phyloP scores from a whole-genome alignment of 148 eudicot species.

The Cornus suecica region DNA sequence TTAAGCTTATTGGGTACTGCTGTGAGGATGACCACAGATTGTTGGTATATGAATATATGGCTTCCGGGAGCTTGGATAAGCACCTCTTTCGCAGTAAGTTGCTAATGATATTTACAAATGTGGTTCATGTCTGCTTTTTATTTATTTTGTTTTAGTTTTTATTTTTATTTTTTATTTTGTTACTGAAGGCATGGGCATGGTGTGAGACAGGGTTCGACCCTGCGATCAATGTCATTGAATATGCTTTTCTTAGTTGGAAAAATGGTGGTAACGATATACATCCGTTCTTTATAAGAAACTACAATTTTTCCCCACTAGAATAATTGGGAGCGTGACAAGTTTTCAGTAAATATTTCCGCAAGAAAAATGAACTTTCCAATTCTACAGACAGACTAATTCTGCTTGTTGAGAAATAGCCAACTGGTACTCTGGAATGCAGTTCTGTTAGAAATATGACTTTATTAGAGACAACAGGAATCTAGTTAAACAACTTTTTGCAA shows the following conservation, averaged over 20 bases:
- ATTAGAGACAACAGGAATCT: background rate
- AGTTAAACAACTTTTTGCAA: background rate
- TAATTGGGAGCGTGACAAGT: no score
- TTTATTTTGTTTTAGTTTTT: no score
- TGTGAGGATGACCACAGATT: conserved; percentile 84
- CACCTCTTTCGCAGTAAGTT: conserved; percentile 87
- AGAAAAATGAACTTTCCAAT: no score
- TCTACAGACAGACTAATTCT: no score
- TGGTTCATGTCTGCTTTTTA: background rate
- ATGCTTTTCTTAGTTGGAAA: background rate
- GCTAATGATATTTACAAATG: background rate
- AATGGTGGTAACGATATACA: background rate
- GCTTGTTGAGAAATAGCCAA: no score
- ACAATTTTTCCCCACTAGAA: no score
- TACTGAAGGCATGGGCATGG: no score
- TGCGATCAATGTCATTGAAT: background rate
- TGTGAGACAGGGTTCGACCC: background rate
- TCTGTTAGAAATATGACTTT: no score
- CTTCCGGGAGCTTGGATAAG: conserved; percentile 79
- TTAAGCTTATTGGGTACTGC: conserved; percentile 80
- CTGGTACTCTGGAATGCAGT: no score
- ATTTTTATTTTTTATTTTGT: no score
- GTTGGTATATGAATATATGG: conserved; percentile 84
- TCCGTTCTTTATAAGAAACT: no score
- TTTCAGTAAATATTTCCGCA: no score